phyloP scores from a whole-genome alignment of 2,329 filamentous ascomycete genomes.

The Diplodia intermedia region DNA sequence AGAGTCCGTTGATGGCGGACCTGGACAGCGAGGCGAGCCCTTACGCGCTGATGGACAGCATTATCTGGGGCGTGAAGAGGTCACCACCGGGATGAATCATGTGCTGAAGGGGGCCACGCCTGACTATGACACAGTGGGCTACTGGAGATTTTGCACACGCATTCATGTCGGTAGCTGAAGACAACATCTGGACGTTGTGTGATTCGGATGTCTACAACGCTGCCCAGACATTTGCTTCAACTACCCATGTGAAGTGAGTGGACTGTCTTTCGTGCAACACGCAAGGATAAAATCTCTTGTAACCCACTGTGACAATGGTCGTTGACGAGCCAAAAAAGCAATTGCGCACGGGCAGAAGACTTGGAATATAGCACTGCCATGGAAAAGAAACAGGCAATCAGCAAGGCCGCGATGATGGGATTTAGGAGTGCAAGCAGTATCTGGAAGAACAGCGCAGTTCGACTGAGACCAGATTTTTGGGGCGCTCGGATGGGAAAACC shows the following conservation, averaged over 20 bases:
- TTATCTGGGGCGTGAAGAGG: slow-evolving; percentile 51
- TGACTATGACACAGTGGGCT: not conserved
- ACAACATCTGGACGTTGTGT: not conserved
- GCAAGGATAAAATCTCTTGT: not conserved
- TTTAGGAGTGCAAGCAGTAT: not conserved
- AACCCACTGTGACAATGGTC: not conserved
- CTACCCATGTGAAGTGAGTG: no score
- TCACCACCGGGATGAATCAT: slow-evolving; percentile 29
- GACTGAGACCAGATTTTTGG: not conserved
- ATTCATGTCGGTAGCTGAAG: not conserved
- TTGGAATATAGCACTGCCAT: slow-evolving; percentile 1
- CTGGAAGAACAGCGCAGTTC: not conserved
- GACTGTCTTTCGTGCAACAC: not conserved
- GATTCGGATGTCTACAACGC: not conserved
- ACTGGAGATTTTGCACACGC: not conserved
- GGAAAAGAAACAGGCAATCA: not conserved
- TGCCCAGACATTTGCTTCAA: not conserved
- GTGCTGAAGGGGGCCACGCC: not conserved
- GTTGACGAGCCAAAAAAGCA: not conserved
- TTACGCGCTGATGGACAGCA: slow-evolving; percentile 58
- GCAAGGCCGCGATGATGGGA: not conserved
- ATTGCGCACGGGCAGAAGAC: not conserved
- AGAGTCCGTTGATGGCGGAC: slow-evolving; percentile 45
- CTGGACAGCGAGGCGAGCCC: slow-evolving; percentile 53
- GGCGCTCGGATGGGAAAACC: not conserved